Conservation (phyloP, 306 rosid genomes). For the Aeschynomene evenia region DNA sequence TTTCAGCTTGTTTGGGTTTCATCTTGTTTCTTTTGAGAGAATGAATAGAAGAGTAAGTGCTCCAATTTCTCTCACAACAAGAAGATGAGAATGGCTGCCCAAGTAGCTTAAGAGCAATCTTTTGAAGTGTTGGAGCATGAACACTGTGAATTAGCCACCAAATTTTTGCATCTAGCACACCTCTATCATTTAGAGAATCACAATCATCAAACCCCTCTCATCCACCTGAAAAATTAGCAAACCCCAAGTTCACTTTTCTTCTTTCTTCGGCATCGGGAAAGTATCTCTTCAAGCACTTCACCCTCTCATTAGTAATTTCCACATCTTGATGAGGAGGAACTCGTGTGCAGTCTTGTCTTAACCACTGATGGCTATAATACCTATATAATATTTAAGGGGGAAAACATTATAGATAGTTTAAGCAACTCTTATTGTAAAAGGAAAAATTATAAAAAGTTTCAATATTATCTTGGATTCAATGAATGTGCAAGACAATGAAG, state of each 20-base stretch:
- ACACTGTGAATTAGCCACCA: neutral
- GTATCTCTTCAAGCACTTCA: neutral
- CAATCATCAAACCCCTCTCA: neutral
- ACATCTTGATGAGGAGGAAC: neutral
- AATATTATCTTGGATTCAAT: no score
- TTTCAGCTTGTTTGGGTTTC: neutral
- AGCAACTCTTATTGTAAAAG: no score
- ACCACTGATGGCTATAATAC: neutral
- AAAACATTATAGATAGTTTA: no score
- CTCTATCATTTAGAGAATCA: neutral
- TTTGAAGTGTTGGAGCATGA: neutral
- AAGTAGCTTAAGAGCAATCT: neutral
- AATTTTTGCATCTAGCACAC: neutral
- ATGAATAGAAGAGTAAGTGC: no score
- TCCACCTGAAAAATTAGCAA: neutral
- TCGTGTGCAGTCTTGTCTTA: neutral
- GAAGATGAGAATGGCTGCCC: no score
- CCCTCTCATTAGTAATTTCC: neutral
- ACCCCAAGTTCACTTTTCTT: neutral
- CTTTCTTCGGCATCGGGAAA: neutral
- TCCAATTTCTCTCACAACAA: no score
- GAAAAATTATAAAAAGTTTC: no score
- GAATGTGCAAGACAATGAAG: no score
- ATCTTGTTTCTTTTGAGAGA: no score
- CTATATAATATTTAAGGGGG: no score